Evolutionary conservation across 2,329 filamentous ascomycete genomes (phyloP), one percentile per base, ranked within the genome.

Genomic region (Neodidymelliopsis sp.): DNA sequence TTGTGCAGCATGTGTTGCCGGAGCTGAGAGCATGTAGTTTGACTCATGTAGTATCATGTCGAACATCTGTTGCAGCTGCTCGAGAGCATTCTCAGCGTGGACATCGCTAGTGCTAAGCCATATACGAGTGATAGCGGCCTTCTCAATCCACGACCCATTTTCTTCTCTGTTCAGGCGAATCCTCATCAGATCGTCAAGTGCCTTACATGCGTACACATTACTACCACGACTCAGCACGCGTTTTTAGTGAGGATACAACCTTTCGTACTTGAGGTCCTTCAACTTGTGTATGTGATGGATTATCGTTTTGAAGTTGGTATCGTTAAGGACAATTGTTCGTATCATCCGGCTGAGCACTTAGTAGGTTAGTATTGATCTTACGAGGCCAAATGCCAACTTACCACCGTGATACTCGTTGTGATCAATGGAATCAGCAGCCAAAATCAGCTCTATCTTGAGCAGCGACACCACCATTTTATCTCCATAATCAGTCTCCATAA

Each of bases 221-320:
- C 76, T 78, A 36, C n/a, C 22, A n/a, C 22, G 11, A 4, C 16
- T 59, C 10, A 60, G 41, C 6, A n/a, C 6, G 4, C 3, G 4
- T 24, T 9, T 11, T 19, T 4, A 4, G 6, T 4, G 27, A 10
- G 10, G 3, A 6, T 9, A n/a, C 6, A 9, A 7, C 2, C 2
- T 16, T 8, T 37, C 56, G 11, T 42, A 71, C 71, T 59, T 70
- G 8, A 68, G 49, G 16, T 70, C 63, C 47, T 84, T 82, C 2
- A 94, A 74, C 53, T 83, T 84, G 44, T 86, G 82, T 35, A 91
- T 81, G 56, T 90, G 84, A 59, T 87, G 79, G 56, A 91, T 77
- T 10, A 94, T 68, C 3, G 77, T 76, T 53, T 82, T 85, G 60
- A 94, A 84, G 37, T 82, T 87, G 0, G 77, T 71, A 2, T 88